Percentiles rank a stretch among this genome's conserved stretches.
Evolutionary conservation across 108 stramenopile genomes (phyloP).

Genomic region (Seminavis robusta): DNA sequence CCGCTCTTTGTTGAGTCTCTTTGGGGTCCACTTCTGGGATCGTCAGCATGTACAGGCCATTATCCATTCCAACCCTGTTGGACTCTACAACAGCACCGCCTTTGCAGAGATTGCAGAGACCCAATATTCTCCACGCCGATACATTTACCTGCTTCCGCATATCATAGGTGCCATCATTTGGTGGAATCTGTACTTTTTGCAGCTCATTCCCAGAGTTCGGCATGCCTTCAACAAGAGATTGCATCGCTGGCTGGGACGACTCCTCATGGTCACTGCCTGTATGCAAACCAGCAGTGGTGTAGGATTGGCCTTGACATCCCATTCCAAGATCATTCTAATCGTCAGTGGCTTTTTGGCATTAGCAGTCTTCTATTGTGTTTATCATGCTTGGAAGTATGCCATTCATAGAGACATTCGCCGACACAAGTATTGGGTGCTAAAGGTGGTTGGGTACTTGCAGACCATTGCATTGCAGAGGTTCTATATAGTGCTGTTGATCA

Average conservation of each 20-base stretch:
- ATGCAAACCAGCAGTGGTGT: neutral
- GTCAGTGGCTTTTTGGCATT: neutral
- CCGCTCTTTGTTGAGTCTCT: too few relatives aligned
- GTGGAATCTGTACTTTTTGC: slow-evolving; percentile 16
- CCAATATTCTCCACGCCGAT: slow-evolving; percentile 3
- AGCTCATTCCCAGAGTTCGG: slow-evolving; percentile 1
- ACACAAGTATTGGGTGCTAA: slow-evolving; percentile 11
- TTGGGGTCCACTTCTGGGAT: too few relatives aligned
- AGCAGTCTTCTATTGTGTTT: neutral
- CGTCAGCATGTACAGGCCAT: too few relatives aligned
- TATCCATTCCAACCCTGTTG: too few relatives aligned
- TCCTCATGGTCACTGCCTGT: neutral
- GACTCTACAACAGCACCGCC: too few relatives aligned
- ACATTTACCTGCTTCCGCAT: slow-evolving; percentile 9
- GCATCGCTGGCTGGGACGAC: neutral
- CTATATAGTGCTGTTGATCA: neutral
- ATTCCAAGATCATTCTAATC: neutral
- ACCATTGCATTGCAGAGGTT: slow-evolving; percentile 11
- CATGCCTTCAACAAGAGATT: neutral
- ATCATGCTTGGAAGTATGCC: slow-evolving; percentile 2
- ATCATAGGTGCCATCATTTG: neutral
- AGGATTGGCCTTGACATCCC: slow-evolving; percentile 1
- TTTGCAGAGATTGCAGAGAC: too few relatives aligned
- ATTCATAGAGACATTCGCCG: slow-evolving; percentile 2
- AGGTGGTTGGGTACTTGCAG: slow-evolving; percentile 19